A percentile compares a stretch with the other conserved stretches of the same genome.
Conservation (phyloP, 495 filamentous ascomycete genomes). For the Hapsidospora chrysogenum region DNA sequence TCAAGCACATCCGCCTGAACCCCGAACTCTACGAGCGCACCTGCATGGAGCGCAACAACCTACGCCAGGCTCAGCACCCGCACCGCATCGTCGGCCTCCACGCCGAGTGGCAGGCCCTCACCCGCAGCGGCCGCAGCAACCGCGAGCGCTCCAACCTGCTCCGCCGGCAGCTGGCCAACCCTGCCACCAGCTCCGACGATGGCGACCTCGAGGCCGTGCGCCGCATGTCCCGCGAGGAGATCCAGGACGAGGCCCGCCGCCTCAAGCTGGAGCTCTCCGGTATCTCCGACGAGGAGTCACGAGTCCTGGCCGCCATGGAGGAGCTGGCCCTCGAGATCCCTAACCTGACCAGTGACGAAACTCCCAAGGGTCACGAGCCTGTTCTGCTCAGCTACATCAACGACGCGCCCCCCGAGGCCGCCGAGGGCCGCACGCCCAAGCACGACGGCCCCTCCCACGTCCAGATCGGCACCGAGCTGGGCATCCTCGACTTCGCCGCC, state of each 20-base stretch:
- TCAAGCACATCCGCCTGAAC: constrained; percentile 80
- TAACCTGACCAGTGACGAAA: constrained; percentile 63
- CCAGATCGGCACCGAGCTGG: constrained; percentile 63
- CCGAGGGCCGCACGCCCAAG: constrained; percentile 29
- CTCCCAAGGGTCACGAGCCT: constrained; percentile 51
- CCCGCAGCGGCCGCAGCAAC: constrained; percentile 33
- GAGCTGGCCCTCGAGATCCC: constrained; percentile 64
- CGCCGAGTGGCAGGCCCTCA: constrained; percentile 42
- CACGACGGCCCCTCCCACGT: constrained; percentile 52
- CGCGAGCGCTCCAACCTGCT: constrained; percentile 41
- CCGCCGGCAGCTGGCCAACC: constrained; percentile 29
- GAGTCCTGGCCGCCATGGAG: constrained; percentile 49
- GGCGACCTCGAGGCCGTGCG: constrained; percentile 9
- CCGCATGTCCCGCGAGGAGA: constrained; percentile 17
- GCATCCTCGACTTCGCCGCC: constrained; percentile 68
- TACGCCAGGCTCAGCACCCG: constrained; percentile 44
- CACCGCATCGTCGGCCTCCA: constrained; percentile 52
- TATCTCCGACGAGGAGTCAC: constrained; percentile 42
- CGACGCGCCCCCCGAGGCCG: constrained; percentile 39
- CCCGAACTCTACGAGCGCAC: constrained; percentile 63
- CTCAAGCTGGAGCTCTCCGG: constrained; percentile 48
- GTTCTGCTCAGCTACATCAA: constrained; percentile 52
- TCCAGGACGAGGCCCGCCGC: constrained; percentile 47
- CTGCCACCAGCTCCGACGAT: constrained; percentile 19
- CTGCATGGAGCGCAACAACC: constrained; percentile 73